Percentiles rank a stretch among this genome's conserved stretches.
Conservation (phyloP, 306 rosid genomes). For the Coriaria nepalensis region DNA sequence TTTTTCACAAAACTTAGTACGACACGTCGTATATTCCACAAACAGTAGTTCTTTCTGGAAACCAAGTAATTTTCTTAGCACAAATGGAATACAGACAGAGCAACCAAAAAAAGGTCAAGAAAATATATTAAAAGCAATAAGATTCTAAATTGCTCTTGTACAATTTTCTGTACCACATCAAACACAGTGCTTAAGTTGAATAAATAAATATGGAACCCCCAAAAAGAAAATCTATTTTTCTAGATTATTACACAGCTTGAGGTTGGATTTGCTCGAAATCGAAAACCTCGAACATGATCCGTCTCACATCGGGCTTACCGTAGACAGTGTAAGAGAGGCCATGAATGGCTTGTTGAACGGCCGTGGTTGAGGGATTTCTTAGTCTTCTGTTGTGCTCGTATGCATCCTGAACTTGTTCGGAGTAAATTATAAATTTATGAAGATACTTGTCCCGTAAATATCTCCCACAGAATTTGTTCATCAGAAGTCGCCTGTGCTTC, state of each 20-base stretch:
- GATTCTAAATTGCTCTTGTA: too few relatives aligned
- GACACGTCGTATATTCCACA: too few relatives aligned
- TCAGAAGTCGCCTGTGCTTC: slow-evolving; percentile 66
- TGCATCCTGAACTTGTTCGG: slow-evolving; percentile 48
- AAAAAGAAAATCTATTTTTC: too few relatives aligned
- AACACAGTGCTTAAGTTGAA: too few relatives aligned
- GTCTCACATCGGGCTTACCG: slow-evolving; percentile 90
- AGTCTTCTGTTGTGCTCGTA: slow-evolving; percentile 63
- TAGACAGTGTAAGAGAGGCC: slow-evolving; percentile 79
- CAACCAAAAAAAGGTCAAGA: too few relatives aligned
- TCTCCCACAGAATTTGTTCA: slow-evolving; percentile 86
- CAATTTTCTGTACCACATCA: too few relatives aligned
- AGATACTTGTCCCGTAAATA: slow-evolving; percentile 73
- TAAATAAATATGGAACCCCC: too few relatives aligned
- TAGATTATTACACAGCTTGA: slow-evolving; percentile 44
- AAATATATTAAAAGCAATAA: too few relatives aligned
- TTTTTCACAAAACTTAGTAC: too few relatives aligned
- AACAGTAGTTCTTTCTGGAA: too few relatives aligned
- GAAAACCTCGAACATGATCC: slow-evolving; percentile 84
- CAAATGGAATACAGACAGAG: too few relatives aligned
- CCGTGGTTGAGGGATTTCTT: slow-evolving; percentile 72
- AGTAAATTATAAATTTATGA: slow-evolving; percentile 42
- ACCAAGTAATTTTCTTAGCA: too few relatives aligned
- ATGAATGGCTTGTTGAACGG: slow-evolving; percentile 85
- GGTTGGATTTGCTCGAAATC: slow-evolving; percentile 92